Conservation (phyloP, 805 yeast species). For the Wickerhamiella azymoides region DNA sequence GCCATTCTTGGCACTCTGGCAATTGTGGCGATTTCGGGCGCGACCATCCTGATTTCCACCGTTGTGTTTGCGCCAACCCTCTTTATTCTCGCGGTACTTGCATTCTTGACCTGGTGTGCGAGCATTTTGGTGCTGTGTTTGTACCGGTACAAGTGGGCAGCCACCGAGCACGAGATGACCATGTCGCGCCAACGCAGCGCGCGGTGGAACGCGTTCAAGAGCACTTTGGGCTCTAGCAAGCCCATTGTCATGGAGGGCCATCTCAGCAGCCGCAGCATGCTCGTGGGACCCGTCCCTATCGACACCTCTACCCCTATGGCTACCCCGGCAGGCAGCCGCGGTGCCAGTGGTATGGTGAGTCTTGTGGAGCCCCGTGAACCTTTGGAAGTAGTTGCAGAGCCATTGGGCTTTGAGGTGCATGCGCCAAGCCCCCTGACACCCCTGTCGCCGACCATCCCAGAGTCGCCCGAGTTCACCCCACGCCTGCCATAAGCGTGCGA, state of each 20-base stretch:
- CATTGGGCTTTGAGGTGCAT: no score
- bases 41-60: constrained; percentile 7
- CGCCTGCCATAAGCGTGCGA: no score
- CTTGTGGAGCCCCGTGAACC: no score
- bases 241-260: neutral
- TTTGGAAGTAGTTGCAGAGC: no score
- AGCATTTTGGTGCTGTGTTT: constrained; percentile 5
- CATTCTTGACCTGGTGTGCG: constrained; percentile 10
- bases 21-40: constrained; percentile 5
- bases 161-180: neutral
- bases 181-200: constrained; percentile 1
- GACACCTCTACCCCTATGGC: neutral
- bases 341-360: no score
- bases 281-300: neutral
- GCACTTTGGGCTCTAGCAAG: constrained; percentile 7
- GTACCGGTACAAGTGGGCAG: constrained; percentile 9
- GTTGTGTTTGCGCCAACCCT: constrained; percentile 13
- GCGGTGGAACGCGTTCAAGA: constrained; percentile 8
- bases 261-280: no score
- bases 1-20: constrained; percentile 8
- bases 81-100: constrained; percentile 5
- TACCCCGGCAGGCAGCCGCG: neutral
- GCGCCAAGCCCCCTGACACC: no score
- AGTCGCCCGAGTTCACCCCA: no score
- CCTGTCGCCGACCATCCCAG: no score